phyloP scores from a whole-genome alignment of 495 filamentous ascomycete species.

The Amniculicola lignicola region DNA sequence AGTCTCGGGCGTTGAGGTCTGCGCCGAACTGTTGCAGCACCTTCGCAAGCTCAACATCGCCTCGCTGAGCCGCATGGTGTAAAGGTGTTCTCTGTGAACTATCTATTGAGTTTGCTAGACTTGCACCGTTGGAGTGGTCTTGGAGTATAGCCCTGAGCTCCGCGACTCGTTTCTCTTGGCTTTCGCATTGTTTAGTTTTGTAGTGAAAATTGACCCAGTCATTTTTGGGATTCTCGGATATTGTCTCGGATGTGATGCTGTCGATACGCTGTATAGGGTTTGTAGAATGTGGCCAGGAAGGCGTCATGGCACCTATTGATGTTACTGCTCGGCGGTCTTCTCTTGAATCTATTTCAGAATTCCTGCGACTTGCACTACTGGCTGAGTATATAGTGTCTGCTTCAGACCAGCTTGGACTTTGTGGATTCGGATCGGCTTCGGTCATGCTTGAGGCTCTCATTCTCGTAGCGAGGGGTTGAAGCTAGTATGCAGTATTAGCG shows the following conservation, averaged over 20 bases:
- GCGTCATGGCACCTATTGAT: no score
- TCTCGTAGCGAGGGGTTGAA: no score
- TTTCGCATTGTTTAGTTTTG: not conserved
- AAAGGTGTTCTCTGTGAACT: conserved; percentile 1
- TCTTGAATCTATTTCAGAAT: conserved; percentile 1
- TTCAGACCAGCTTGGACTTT: no score
- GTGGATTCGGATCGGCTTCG: no score
- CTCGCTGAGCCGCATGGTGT: not conserved
- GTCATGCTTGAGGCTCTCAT: no score
- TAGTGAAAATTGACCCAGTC: conserved; percentile 15
- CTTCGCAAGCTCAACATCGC: conserved; percentile 1
- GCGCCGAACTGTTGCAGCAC: conserved; percentile 4
- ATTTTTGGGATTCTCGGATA: not conserved
- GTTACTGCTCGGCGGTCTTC: not conserved
- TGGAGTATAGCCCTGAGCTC: not conserved
- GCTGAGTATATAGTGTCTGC: not conserved
- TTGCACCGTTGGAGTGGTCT: not conserved
- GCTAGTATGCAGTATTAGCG: no score
- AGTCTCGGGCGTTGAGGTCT: conserved; percentile 15
- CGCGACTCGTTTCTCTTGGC: not conserved
- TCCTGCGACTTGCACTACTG: not conserved
- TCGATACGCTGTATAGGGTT: not conserved
- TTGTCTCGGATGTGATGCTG: not conserved
- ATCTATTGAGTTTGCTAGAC: conserved; percentile 7
- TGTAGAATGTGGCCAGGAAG: no score